Evolutionary conservation across 345 rosid species (phyloP), one percentile per base, ranked within the genome.

Genomic region (Bruguiera parviflora): DNA sequence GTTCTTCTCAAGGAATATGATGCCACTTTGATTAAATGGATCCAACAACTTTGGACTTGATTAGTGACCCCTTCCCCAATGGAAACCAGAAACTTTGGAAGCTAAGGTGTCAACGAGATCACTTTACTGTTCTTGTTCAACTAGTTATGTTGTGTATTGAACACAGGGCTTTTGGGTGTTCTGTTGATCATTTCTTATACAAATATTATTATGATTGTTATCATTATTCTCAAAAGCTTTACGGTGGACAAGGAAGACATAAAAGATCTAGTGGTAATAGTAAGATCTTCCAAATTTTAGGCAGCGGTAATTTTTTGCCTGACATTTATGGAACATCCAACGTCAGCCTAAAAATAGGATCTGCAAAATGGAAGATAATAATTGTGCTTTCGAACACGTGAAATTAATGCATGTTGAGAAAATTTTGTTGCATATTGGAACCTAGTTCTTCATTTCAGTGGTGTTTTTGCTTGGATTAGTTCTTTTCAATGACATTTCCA

Each of bases 151-250:
- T 84, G 8, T 94, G 98, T 49, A 27, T 39, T 37, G 89, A 83
- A 28, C 95, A 91, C 75, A 67, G 78, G 71, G 71, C 83, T 57
- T 72, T 58, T 55, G 83, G 86, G 19, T 94, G 95, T 76, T 73
- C 78, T 59, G 95, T 91, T 73, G 88, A 86, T 51, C 91, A 91
- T 78, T 91, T 94, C 75, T 94, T 94, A 69, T 85, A 90, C 66
- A 89, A 77, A 74, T 82, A 88, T 77, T 78, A 94, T 78, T 89
- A 77, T 33, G 46, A 81, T 66, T 81, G 81, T 76, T 94, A 87
- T 73, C 68, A 81, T 72, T 89, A 97, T 1, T 81, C 74, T 77
- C 91, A 83, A 76, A 88, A 89, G 85, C 63, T 91, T 66, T 87
- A 88, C 15, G 77, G 88, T n/a, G 84, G 84, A 72, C 37, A 33